A percentile compares a stretch with the other conserved stretches of the same genome.
Conservation (phyloP, 352 stramenopile genomes). For the Peronosclerospora sorghi region DNA sequence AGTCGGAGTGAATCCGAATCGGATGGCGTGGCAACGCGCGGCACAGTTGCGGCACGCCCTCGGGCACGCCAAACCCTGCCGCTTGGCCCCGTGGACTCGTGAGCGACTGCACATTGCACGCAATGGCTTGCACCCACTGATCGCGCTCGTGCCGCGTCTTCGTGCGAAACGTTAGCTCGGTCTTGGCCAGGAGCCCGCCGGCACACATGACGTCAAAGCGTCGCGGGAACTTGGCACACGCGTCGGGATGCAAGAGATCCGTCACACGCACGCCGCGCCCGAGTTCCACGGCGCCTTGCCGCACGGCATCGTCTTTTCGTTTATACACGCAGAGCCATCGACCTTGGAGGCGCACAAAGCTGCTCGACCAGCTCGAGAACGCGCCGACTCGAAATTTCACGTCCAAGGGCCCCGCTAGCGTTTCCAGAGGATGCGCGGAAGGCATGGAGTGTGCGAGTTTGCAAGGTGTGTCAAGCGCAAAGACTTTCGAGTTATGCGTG, state of each 20-base stretch:
- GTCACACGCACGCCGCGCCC: constrained; percentile 56
- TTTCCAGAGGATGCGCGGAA: constrained; percentile 29
- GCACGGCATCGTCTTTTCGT: constrained; percentile 40
- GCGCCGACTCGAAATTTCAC: constrained; percentile 59
- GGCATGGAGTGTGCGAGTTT: too few relatives aligned
- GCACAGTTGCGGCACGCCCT: constrained; percentile 60
- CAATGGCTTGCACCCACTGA: constrained; percentile 55
- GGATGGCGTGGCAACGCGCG: constrained; percentile 40
- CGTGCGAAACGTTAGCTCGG: constrained; percentile 66
- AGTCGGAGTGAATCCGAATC: constrained; percentile 57
- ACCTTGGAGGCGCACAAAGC: constrained; percentile 53
- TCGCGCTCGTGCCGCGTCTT: constrained; percentile 73
- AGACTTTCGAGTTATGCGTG: constrained; percentile 1
- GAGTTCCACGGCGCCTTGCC: constrained; percentile 57
- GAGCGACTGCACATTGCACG: constrained; percentile 53
- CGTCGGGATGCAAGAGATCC: constrained; percentile 41
- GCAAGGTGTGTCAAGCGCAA: not conserved
- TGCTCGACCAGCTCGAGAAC: constrained; percentile 55
- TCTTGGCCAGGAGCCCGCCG: constrained; percentile 51
- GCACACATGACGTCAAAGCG: constrained; percentile 67
- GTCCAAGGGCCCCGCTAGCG: constrained; percentile 42
- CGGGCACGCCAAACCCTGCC: constrained; percentile 33
- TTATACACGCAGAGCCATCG: constrained; percentile 68
- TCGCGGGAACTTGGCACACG: constrained; percentile 56
- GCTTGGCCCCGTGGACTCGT: constrained; percentile 28